Percentiles rank a stretch among this genome's conserved stretches.
These are phyloP conservation scores for Wickerhamomyces xylosicus DNA, from an alignment of 805 yeast species.

Conservation along the genomic window DNA sequence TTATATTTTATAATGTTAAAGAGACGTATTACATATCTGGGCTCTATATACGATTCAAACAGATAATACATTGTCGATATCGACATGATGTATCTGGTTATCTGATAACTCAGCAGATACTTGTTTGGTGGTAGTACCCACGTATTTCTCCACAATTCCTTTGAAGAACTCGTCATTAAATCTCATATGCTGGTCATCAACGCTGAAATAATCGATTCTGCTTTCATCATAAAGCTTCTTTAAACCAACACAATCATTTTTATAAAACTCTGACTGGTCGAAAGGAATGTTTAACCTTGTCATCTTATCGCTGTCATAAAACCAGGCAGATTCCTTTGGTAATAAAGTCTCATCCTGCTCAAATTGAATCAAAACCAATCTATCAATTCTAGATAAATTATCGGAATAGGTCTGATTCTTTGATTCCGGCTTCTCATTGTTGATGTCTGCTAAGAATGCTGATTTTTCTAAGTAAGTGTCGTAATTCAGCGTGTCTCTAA, in stretches of 20 bases:
- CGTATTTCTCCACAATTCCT: slow-evolving; percentile 31
- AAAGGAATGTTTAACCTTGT: slow-evolving; percentile 35
- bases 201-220: slow-evolving; percentile 35
- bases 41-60: too few species aligned
- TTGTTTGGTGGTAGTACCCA: slow-evolving; percentile 22
- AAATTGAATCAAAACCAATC: slow-evolving; percentile 51
- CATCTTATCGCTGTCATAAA: slow-evolving; percentile 38
- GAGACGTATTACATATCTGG: not conserved
- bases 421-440: slow-evolving; percentile 41
- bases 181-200: slow-evolving; percentile 58
- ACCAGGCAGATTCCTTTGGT: slow-evolving; percentile 67
- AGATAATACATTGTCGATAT: not conserved
- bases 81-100: not conserved
- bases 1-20: not conserved
- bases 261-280: slow-evolving; percentile 37
- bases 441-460: slow-evolving; percentile 49
- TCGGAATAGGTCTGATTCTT: slow-evolving; percentile 30
- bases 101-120: not conserved
- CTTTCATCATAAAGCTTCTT: slow-evolving; percentile 30
- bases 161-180: slow-evolving; percentile 42
- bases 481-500: slow-evolving; percentile 47
- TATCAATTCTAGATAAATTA: slow-evolving; percentile 34
- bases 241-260: slow-evolving; percentile 53
- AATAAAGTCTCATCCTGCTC: slow-evolving; percentile 54
- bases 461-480: slow-evolving; percentile 47